phyloP scores from a whole-genome alignment of 2,329 filamentous ascomycete genomes.

The Akanthomyces lecanii region DNA sequence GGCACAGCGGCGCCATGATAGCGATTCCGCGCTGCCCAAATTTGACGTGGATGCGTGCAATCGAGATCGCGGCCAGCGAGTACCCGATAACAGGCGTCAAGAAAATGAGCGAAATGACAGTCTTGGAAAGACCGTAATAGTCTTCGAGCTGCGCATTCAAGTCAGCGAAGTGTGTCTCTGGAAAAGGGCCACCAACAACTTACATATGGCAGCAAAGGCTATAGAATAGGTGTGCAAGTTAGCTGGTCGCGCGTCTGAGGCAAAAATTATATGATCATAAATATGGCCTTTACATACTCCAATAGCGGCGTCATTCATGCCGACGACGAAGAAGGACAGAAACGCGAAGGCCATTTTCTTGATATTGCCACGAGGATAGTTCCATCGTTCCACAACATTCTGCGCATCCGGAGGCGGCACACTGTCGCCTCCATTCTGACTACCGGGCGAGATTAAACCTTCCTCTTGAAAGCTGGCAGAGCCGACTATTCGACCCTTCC shows the following conservation, averaged over 20 bases:
- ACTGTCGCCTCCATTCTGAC: neutral
- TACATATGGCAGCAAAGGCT: constrained; percentile 39
- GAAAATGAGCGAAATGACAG: constrained; percentile 59
- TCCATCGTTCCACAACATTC: constrained; percentile 32
- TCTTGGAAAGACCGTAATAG: constrained; percentile 57
- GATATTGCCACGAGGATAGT: constrained; percentile 32
- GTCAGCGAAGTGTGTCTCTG: neutral
- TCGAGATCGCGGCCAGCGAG: constrained; percentile 55
- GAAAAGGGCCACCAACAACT: constrained; percentile 7
- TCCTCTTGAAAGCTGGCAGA: constrained; percentile 1
- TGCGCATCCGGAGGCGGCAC: constrained; percentile 27
- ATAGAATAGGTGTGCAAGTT: constrained; percentile 24
- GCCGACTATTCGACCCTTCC: neutral
- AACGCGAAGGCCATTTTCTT: constrained; percentile 42
- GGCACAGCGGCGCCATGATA: constrained; percentile 56
- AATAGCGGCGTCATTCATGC: constrained; percentile 59
- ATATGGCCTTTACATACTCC: constrained; percentile 40
- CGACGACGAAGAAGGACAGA: constrained; percentile 55
- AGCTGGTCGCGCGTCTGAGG: neutral
- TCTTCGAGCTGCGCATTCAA: constrained; percentile 45
- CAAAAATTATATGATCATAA: neutral
- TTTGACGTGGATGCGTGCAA: constrained; percentile 55
- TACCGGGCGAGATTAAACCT: neutral
- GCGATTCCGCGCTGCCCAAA: constrained; percentile 65
- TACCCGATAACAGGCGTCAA: constrained; percentile 62